These are phyloP conservation scores for Saturnispora sanitii DNA, from an alignment of 805 yeast species.

Conservation along the genomic window DNA sequence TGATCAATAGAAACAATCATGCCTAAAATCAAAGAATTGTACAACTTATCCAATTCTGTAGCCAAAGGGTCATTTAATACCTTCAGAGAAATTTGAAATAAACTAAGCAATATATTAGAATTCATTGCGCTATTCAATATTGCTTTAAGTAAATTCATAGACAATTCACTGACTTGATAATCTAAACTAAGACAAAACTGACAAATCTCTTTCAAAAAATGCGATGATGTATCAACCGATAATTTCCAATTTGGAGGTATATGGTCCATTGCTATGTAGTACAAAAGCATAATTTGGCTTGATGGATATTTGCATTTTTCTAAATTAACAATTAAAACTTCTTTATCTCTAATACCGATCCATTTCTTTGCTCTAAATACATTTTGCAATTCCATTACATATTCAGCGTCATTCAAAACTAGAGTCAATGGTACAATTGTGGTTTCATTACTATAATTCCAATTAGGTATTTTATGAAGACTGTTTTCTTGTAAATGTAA, in stretches of 20 bases:
- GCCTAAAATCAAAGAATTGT: slow-evolving; percentile 8
- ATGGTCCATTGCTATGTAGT: background rate
- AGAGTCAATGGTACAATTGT: background rate
- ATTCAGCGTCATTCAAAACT: background rate
- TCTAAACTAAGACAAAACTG: slow-evolving; percentile 1
- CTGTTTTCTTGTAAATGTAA: background rate
- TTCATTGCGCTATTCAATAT: background rate
- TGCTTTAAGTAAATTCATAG: slow-evolving; percentile 1
- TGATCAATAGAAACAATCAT: slow-evolving; percentile 9
- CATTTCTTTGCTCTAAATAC: background rate
- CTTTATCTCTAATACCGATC: background rate
- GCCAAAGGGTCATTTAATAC: background rate
- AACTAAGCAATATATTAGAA: background rate
- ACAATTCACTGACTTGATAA: background rate
- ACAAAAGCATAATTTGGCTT: background rate
- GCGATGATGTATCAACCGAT: background rate
- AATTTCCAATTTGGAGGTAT: background rate
- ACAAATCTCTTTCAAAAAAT: slow-evolving; percentile 2
- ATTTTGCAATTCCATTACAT: background rate
- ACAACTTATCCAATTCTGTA: background rate
- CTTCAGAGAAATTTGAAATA: slow-evolving; percentile 1
- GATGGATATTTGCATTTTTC: background rate
- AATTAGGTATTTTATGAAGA: background rate
- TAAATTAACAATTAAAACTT: background rate
- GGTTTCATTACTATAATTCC: slow-evolving; percentile 2